These are phyloP conservation scores for Podaxis rugospora DNA, from an alignment of 768 basidiomycete species.

Conservation along the genomic window DNA sequence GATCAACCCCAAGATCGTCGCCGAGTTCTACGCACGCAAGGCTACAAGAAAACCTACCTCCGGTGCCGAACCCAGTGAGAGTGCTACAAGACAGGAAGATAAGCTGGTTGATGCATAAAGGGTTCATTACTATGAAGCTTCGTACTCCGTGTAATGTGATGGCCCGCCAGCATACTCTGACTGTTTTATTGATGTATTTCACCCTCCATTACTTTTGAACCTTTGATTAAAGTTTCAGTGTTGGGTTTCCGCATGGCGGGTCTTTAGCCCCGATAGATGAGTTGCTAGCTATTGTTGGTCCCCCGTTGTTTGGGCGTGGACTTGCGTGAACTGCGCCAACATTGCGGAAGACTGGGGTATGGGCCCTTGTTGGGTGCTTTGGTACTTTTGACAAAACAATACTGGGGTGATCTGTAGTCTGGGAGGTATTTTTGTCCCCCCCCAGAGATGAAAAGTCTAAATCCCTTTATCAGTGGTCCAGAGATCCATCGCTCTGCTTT, in stretches of 20 bases:
- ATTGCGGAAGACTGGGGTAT: constrained; percentile 1
- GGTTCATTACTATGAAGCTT: constrained; percentile 10
- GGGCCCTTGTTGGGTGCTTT: neutral
- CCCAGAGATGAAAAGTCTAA: constrained; percentile 8
- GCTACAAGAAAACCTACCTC: constrained; percentile 56
- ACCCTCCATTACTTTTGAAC: neutral
- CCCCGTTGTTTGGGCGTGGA: constrained; percentile 4
- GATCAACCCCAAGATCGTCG: constrained; percentile 94
- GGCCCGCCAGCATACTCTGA: neutral
- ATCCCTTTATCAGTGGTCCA: neutral
- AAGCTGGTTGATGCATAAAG: constrained; percentile 58
- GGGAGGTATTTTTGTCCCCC: constrained; percentile 1
- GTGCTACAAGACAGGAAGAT: constrained; percentile 22
- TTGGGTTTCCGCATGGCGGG: neutral
- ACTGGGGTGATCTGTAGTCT: neutral
- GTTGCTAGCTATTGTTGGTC: neutral
- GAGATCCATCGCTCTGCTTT: neutral
- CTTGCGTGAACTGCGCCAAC: neutral
- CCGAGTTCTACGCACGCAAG: constrained; percentile 90
- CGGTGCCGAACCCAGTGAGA: constrained; percentile 40
- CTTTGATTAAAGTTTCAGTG: constrained; percentile 5
- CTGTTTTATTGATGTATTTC: neutral
- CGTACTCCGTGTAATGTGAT: neutral
- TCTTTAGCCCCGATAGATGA: neutral
- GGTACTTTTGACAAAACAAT: neutral